These are phyloP conservation scores for Vinca minor DNA, from an alignment of 257 asterid species.

Conservation along the genomic window DNA sequence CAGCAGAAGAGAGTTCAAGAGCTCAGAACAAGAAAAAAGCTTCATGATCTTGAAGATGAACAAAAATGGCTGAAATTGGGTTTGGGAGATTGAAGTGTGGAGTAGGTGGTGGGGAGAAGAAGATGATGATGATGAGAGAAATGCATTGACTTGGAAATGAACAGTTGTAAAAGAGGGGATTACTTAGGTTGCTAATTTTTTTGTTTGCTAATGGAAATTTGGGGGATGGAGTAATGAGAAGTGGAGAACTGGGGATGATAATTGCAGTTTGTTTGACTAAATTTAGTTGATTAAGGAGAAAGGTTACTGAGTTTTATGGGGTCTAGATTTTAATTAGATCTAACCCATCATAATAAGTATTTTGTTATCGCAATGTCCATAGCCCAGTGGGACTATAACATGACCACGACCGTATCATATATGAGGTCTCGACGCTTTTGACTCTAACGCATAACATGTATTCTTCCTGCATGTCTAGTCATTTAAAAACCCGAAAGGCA, in stretches of 20 bases:
- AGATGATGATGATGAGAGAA: constrained; percentile 7
- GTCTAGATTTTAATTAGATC: too few relatives aligned
- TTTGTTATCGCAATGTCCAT: too few relatives aligned
- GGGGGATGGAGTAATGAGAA: not conserved
- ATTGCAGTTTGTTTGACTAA: constrained; percentile 5
- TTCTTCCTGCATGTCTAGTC: too few relatives aligned
- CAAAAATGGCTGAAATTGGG: not conserved
- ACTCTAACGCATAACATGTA: too few relatives aligned
- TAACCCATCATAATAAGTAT: too few relatives aligned
- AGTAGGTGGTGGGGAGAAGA: not conserved
- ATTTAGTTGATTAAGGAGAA: not conserved
- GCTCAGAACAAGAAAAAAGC: constrained; percentile 3
- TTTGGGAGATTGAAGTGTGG: constrained; percentile 1
- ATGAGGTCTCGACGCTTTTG: too few relatives aligned
- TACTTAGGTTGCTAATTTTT: not conserved
- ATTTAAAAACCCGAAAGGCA: too few relatives aligned
- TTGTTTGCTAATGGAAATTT: not conserved
- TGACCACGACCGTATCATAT: too few relatives aligned
- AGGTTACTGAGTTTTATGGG: constrained; percentile 6
- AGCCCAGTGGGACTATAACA: too few relatives aligned
- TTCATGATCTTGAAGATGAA: constrained; percentile 5
- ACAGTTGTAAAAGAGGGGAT: not conserved
- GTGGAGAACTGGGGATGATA: not conserved
- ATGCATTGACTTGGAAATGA: constrained; percentile 23
- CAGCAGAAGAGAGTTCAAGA: constrained; percentile 14